Evolutionary conservation across 2,329 filamentous ascomycete genomes (phyloP).

Genomic region (Arthrobotrys musiformis): DNA sequence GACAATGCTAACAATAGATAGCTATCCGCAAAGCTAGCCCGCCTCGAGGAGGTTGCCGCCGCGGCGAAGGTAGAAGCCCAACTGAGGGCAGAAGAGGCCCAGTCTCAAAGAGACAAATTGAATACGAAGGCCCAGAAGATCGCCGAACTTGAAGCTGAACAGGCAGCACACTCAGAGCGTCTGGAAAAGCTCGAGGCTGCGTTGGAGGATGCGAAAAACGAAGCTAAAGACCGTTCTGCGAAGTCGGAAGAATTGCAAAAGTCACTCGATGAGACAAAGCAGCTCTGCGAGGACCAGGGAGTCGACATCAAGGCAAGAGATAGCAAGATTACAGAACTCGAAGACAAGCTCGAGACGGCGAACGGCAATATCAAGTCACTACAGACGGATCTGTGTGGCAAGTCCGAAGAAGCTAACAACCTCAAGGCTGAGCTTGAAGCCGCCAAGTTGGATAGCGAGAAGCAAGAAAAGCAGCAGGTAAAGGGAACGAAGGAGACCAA

Average conservation of each 20-base stretch:
- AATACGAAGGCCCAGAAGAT: background rate
- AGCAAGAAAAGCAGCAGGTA: background rate
- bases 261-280: background rate
- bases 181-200: background rate
- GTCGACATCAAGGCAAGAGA: background rate
- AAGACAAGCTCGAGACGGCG: background rate
- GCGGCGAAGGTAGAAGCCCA: conserved; percentile 22
- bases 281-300: background rate
- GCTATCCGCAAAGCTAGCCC: conserved; percentile 2
- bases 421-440: background rate
- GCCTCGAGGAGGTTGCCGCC: background rate
- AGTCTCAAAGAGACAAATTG: background rate
- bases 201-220: background rate
- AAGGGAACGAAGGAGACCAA: background rate
- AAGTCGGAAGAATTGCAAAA: background rate
- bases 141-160: conserved; percentile 4
- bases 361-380: background rate
- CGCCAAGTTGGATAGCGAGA: background rate
- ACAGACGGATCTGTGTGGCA: background rate
- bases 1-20: background rate
- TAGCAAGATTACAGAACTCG: background rate
- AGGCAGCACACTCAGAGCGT: background rate
- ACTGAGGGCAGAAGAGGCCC: conserved; percentile 7
- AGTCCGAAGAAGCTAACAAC: background rate
- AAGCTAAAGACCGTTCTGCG: background rate